Conservation (phyloP, 2,329 filamentous ascomycete species). For the Ilyonectria destructans region DNA sequence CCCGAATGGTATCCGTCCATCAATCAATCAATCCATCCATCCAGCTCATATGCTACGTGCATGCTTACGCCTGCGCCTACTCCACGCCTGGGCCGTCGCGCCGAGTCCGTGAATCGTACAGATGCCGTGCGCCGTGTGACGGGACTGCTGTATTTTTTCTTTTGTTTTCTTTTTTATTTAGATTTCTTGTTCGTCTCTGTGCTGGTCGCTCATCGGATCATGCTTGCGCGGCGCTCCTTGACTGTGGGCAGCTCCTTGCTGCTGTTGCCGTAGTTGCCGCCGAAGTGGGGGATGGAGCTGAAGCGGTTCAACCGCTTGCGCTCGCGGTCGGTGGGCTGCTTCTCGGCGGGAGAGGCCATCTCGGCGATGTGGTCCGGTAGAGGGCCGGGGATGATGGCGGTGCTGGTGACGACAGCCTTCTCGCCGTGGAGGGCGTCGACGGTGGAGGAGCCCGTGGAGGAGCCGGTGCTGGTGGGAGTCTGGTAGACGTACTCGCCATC, state of each 20-base stretch:
- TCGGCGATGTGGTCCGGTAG: slow-evolving; percentile 48
- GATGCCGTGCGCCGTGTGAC: slow-evolving; percentile 12
- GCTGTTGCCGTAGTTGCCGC: slow-evolving; percentile 43
- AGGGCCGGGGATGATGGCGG: slow-evolving; percentile 38
- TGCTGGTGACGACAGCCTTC: slow-evolving; percentile 45
- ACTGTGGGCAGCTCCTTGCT: slow-evolving; percentile 55
- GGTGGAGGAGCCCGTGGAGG: slow-evolving; percentile 64
- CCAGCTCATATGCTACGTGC: slow-evolving; percentile 39
- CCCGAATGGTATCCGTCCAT: slow-evolving; percentile 44
- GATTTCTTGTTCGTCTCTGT: slow-evolving; percentile 33
- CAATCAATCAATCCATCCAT: slow-evolving; percentile 39
- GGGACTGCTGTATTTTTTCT: slow-evolving; percentile 31
- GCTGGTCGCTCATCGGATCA: slow-evolving; percentile 52
- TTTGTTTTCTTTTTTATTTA: slow-evolving; percentile 5
- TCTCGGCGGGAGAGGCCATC: slow-evolving; percentile 31
- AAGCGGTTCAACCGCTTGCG: slow-evolving; percentile 70
- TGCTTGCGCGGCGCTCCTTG: slow-evolving; percentile 62
- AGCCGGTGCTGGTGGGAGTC: slow-evolving; percentile 73
- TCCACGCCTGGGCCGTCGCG: slow-evolving; percentile 34
- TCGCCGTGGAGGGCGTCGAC: slow-evolving; percentile 58
- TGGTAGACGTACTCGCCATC: slow-evolving; percentile 96
- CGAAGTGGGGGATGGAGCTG: slow-evolving; percentile 71
- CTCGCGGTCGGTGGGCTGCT: slow-evolving; percentile 48
- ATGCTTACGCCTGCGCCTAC: slow-evolving; percentile 41
- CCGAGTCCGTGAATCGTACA: slow-evolving; percentile 49